These are phyloP conservation scores for Lasiodiplodia theobromae DNA, from an alignment of 2,329 filamentous ascomycete species.

Conservation along the genomic window DNA sequence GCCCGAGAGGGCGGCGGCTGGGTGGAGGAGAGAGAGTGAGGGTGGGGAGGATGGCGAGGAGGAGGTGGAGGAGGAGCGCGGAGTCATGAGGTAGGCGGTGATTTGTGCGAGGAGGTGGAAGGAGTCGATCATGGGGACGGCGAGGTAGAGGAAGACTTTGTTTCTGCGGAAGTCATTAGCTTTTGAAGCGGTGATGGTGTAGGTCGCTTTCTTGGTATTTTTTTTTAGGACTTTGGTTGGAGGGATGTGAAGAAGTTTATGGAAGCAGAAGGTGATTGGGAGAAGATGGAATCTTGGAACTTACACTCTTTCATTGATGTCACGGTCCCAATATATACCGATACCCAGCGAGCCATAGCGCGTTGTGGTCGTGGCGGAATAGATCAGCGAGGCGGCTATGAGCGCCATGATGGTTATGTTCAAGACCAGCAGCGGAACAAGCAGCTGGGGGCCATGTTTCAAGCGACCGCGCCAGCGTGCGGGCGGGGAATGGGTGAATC, in stretches of 20 bases:
- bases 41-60: not conserved
- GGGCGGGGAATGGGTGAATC: conserved; percentile 17
- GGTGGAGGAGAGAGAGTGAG: not conserved
- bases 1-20: not conserved
- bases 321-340: not conserved
- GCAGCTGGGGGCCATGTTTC: conserved; percentile 1
- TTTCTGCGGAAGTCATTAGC: not conserved
- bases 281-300: not conserved
- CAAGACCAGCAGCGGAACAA: not conserved
- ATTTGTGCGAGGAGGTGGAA: conserved; percentile 3
- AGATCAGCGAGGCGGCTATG: not conserved
- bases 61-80: not conserved
- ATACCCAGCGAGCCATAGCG: not conserved
- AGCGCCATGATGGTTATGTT: conserved; percentile 2
- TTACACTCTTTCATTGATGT: not conserved
- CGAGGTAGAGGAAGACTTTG: conserved; percentile 8
- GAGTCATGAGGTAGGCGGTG: conserved; percentile 2
- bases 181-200: too few species aligned
- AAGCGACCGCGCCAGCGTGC: not conserved
- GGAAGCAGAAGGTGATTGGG: too few species aligned
- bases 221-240: not conserved
- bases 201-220: not conserved
- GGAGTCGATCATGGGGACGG: conserved; percentile 5
- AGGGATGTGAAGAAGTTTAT: too few species aligned
- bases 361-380: not conserved